phyloP scores from a whole-genome alignment of 2,329 filamentous ascomycete species.

The Anthostomella pinea region DNA sequence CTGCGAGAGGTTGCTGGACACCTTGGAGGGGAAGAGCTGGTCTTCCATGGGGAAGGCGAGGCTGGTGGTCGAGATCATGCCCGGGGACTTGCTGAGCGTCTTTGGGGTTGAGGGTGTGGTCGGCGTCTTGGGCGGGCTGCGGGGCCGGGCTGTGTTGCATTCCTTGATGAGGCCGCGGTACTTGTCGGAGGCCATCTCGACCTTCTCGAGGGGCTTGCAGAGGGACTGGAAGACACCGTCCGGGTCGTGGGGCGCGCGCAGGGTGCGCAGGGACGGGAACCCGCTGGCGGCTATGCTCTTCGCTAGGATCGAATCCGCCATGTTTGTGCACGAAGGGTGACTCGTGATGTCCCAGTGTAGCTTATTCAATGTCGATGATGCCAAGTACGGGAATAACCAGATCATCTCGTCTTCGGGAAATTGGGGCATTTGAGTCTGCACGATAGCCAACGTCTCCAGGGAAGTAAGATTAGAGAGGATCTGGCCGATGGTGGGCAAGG shows the following conservation, averaged over 20 bases:
- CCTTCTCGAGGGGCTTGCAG: constrained; percentile 59
- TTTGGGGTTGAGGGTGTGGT: constrained; percentile 32
- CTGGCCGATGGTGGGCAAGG: constrained; percentile 56
- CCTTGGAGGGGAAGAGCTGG: constrained; percentile 24
- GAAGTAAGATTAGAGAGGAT: constrained; percentile 53
- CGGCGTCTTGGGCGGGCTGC: constrained; percentile 31
- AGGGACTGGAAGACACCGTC: constrained; percentile 67
- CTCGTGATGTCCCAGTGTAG: constrained; percentile 66
- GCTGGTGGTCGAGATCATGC: constrained; percentile 18
- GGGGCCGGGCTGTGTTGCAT: constrained; percentile 20
- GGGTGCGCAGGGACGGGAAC: constrained; percentile 58
- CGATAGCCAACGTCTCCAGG: constrained; percentile 50
- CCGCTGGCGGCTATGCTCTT: constrained; percentile 54
- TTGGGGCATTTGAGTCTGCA: constrained; percentile 53
- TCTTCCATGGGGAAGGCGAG: constrained; percentile 26
- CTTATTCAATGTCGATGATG: constrained; percentile 48
- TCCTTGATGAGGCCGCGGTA: constrained; percentile 35
- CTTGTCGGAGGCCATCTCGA: constrained; percentile 50
- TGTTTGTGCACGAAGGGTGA: constrained; percentile 40
- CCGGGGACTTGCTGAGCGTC: constrained; percentile 18
- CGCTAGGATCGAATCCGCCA: constrained; percentile 61
- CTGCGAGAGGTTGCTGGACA: constrained; percentile 45
- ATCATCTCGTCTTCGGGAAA: constrained; percentile 55
- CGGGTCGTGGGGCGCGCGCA: constrained; percentile 67
- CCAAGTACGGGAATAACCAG: constrained; percentile 63